A percentile compares a stretch with the other conserved stretches of the same genome.
Evolutionary conservation across 2,329 filamentous ascomycete genomes (phyloP).

Genomic region (Arthrobotrys sinensis): DNA sequence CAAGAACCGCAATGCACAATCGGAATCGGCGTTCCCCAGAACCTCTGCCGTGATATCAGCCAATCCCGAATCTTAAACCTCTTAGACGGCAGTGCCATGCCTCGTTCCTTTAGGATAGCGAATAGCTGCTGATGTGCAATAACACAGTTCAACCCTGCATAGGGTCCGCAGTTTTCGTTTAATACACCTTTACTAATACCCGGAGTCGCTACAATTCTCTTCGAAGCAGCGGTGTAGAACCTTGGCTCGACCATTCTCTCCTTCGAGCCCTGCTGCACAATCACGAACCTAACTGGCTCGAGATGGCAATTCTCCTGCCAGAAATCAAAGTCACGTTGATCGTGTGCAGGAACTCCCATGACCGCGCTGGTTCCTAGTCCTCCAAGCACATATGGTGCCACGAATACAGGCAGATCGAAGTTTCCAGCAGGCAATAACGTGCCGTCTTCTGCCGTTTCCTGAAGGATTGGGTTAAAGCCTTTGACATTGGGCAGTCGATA

Average conservation of each 20-base stretch:
- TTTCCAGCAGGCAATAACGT: conserved; percentile 67
- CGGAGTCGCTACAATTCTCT: conserved; percentile 69
- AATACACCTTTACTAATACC: conserved; percentile 76
- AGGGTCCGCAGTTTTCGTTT: conserved; percentile 77
- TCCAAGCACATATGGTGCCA: conserved; percentile 86
- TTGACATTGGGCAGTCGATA: conserved; percentile 61
- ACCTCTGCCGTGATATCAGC: conserved; percentile 91
- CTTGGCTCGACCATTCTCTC: conserved; percentile 65
- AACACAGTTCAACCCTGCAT: conserved; percentile 75
- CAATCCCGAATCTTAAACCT: conserved; percentile 86
- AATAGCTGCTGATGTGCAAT: conserved; percentile 69
- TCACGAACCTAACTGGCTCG: conserved; percentile 76
- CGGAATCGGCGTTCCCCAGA: conserved; percentile 92
- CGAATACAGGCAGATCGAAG: conserved; percentile 80
- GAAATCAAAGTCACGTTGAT: conserved; percentile 82
- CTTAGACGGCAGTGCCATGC: conserved; percentile 69
- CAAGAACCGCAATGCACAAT: conserved; percentile 85
- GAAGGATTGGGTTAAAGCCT: conserved; percentile 52
- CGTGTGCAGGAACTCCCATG: conserved; percentile 92
- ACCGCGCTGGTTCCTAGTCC: conserved; percentile 90
- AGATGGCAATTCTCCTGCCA: conserved; percentile 78
- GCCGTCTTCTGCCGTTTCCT: conserved; percentile 42
- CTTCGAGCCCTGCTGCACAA: conserved; percentile 66
- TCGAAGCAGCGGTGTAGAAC: conserved; percentile 60
- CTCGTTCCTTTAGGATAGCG: conserved; percentile 58